Evolutionary conservation across 2,329 filamentous ascomycete genomes (phyloP).

Genomic region (Mollisiaceae sp.): DNA sequence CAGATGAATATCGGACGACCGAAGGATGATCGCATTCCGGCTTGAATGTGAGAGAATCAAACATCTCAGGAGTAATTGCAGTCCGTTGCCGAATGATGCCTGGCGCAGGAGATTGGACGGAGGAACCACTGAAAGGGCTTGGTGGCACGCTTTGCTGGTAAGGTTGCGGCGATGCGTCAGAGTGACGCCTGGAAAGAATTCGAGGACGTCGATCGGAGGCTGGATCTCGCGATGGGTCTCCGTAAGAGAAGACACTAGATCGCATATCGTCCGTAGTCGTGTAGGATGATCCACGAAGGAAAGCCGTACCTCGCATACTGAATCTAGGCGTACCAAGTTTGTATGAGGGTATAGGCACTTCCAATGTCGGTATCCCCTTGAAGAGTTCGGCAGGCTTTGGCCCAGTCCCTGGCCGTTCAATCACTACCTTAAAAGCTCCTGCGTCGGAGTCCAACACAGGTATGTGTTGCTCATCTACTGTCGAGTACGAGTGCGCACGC

Average conservation of each 20-base stretch:
- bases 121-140: slow-evolving; percentile 25
- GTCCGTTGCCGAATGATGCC: slow-evolving; percentile 31
- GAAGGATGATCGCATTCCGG: slow-evolving; percentile 78
- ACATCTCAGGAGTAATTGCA: slow-evolving; percentile 75
- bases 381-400: slow-evolving; percentile 61
- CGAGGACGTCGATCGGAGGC: slow-evolving; percentile 32
- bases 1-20: slow-evolving; percentile 80
- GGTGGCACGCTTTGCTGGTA: slow-evolving; percentile 21
- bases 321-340: slow-evolving; percentile 83
- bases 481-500: slow-evolving; percentile 78
- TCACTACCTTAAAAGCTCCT: slow-evolving; percentile 79
- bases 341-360: slow-evolving; percentile 83
- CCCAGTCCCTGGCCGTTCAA: slow-evolving; percentile 71
- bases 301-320: slow-evolving; percentile 74
- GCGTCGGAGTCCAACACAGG: slow-evolving; percentile 58
- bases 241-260: slow-evolving; percentile 63
- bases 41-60: slow-evolving; percentile 78
- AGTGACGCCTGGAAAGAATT: slow-evolving; percentile 40
- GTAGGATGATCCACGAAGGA: slow-evolving; percentile 82
- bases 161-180: slow-evolving; percentile 40
- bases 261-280: slow-evolving; percentile 74
- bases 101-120: slow-evolving; percentile 24
- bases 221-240: slow-evolving; percentile 34
- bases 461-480: slow-evolving; percentile 67
- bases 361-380: slow-evolving; percentile 60